Percentiles rank a stretch among this genome's conserved stretches.
Conservation (phyloP, 345 rosid species). For the Hypericum androsaemum region DNA sequence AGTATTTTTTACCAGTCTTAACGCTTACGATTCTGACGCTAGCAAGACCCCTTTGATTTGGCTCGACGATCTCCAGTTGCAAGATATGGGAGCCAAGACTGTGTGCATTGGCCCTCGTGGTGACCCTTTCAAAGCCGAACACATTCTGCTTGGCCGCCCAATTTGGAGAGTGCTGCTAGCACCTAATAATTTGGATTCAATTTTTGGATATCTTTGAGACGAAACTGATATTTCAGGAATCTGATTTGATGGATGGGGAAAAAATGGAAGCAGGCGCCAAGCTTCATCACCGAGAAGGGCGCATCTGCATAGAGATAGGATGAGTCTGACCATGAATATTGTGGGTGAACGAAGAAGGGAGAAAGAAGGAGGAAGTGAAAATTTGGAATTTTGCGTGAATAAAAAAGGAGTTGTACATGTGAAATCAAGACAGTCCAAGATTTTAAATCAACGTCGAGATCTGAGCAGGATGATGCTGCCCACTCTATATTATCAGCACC, state of each 20-base stretch:
- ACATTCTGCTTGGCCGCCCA: conserved; percentile 47
- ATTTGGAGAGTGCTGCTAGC: conserved; percentile 38
- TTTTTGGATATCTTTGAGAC: conserved; percentile 60
- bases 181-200: conserved; percentile 47
- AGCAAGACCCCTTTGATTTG: conserved; percentile 70
- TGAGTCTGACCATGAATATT: conserved; percentile 47
- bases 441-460: too few relatives aligned
- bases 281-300: conserved; percentile 61
- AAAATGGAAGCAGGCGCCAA: conserved; percentile 39
- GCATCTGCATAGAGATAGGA: conserved; percentile 35
- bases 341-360: too few relatives aligned
- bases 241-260: conserved; percentile 31
- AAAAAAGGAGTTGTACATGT: too few relatives aligned
- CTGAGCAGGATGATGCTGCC: too few relatives aligned
- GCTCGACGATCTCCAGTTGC: conserved; percentile 66
- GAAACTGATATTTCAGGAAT: conserved; percentile 52
- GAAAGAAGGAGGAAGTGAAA: too few relatives aligned
- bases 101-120: conserved; percentile 30
- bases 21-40: too few relatives aligned
- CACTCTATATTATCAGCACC: too few relatives aligned
- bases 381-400: too few relatives aligned
- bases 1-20: too few relatives aligned
- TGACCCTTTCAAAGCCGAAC: too few relatives aligned
- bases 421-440: too few relatives aligned
- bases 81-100: conserved; percentile 32